phyloP scores from a whole-genome alignment of 2,329 filamentous ascomycete genomes.

The Botryosphaeria agaves region DNA sequence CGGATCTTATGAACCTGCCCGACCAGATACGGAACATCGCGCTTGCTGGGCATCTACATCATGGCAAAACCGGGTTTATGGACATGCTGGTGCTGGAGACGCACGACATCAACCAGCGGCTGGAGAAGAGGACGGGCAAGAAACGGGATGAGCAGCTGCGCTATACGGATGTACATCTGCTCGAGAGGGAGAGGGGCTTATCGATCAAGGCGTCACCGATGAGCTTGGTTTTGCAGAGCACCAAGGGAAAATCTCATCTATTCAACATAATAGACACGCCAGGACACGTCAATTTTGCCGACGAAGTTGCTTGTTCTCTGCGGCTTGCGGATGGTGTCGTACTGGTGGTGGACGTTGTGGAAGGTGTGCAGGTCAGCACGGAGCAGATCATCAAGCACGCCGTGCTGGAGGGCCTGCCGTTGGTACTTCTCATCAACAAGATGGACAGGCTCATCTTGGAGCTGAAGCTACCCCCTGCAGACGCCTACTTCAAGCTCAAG shows the following conservation, averaged over 20 bases:
- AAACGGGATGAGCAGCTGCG: constrained; percentile 77
- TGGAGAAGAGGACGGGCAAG: constrained; percentile 67
- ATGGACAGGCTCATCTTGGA: constrained; percentile 91
- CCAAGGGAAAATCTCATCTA: constrained; percentile 85
- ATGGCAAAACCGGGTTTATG: constrained; percentile 96
- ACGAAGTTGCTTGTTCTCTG: constrained; percentile 81
- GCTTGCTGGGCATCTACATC: constrained; percentile 81
- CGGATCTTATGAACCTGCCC: constrained; percentile 89
- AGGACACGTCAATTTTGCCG: constrained; percentile 95
- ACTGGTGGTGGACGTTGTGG: constrained; percentile 86
- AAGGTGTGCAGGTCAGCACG: constrained; percentile 97
- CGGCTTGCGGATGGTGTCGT: constrained; percentile 84
- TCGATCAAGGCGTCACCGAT: constrained; percentile 91
- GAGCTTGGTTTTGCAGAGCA: constrained; percentile 76
- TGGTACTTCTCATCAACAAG: constrained; percentile 91
- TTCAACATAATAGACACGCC: constrained; percentile 93
- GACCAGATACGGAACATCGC: constrained; percentile 89
- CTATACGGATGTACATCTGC: constrained; percentile 81
- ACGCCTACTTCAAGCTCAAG: constrained; percentile 98
- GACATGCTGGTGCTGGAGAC: constrained; percentile 96
- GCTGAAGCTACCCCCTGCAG: constrained; percentile 79
- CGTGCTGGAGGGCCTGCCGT: constrained; percentile 70
- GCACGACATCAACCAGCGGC: constrained; percentile 63
- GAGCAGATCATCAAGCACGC: constrained; percentile 96
- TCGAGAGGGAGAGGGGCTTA: constrained; percentile 77